Percentiles rank a stretch among this genome's conserved stretches.
Conservation (phyloP, 1,139 yeast genomes). For the Candida sp. region DNA sequence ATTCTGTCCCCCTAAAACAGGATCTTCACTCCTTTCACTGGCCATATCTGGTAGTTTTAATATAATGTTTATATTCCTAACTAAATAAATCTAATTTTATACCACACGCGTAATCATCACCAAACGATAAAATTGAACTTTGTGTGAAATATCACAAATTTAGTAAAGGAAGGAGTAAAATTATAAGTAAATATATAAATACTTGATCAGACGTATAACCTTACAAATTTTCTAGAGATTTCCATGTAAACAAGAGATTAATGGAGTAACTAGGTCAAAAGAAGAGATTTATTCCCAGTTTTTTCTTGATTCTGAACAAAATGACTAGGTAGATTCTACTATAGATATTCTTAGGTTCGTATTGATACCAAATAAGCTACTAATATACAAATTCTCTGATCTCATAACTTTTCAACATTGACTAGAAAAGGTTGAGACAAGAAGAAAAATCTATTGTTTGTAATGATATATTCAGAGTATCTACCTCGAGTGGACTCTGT, state of each 20-base stretch:
- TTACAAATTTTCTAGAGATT: no score
- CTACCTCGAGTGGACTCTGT: conserved; percentile 35
- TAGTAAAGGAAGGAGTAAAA: no score
- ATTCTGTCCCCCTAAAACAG: not conserved
- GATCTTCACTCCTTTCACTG: not conserved
- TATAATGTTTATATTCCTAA: no score
- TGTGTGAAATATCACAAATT: no score
- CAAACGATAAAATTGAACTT: no score
- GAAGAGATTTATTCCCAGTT: not conserved
- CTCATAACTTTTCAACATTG: not conserved
- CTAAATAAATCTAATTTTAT: no score
- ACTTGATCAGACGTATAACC: no score
- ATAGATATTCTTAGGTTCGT: not conserved
- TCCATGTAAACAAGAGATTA: no score
- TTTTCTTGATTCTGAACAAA: not conserved
- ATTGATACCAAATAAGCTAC: not conserved
- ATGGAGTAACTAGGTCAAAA: no score
- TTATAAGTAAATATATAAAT: no score
- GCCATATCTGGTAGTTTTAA: not conserved
- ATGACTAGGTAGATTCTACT: no score
- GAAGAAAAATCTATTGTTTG: not conserved
- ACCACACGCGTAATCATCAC: no score
- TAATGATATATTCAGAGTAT: conserved; percentile 35
- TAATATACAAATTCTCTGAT: not conserved
- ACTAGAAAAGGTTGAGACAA: not conserved